Conservation (phyloP, 768 basidiomycete species). For the Trametopsis cervina region DNA sequence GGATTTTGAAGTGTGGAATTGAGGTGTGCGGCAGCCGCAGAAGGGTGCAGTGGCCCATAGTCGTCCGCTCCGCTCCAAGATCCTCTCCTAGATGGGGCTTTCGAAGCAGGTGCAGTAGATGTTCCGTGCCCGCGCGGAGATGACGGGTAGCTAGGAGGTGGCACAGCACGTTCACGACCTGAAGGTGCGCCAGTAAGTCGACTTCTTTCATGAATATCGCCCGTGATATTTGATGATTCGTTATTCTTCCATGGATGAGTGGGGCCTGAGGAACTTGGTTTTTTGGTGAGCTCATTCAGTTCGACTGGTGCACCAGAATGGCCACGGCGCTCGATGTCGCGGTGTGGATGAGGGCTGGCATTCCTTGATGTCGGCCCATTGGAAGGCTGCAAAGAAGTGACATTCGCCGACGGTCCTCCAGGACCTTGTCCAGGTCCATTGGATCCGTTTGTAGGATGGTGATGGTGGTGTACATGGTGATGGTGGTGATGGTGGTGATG, state of each 20-base stretch:
- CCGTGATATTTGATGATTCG: conserved; percentile 10
- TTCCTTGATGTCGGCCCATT: neutral
- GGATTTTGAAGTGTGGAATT: neutral
- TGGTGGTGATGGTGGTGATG: conserved; percentile 29
- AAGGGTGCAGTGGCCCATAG: conserved; percentile 12
- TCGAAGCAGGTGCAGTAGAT: conserved; percentile 16
- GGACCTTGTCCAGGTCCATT: conserved; percentile 9
- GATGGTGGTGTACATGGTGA: conserved; percentile 27
- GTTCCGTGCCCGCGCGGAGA: conserved; percentile 13
- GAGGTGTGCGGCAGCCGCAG: conserved; percentile 13
- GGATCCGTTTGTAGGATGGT: conserved; percentile 14
- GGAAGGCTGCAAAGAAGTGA: neutral
- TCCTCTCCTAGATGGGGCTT: conserved; percentile 16
- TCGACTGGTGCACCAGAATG: conserved; percentile 22
- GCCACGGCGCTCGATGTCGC: conserved; percentile 19
- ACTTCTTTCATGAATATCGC: conserved; percentile 18
- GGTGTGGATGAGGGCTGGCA: conserved; percentile 12
- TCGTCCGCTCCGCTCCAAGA: conserved; percentile 19
- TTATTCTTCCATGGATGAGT: conserved; percentile 14
- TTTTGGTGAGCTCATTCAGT: conserved; percentile 18
- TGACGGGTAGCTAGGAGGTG: conserved; percentile 15
- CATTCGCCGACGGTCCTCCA: neutral
- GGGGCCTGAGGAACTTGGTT: conserved; percentile 12
- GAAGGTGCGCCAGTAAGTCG: conserved; percentile 20
- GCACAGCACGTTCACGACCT: conserved; percentile 23